phyloP scores from a whole-genome alignment of 225 moss, liverwort and hornwort genomes.

The Neckera pumila region DNA sequence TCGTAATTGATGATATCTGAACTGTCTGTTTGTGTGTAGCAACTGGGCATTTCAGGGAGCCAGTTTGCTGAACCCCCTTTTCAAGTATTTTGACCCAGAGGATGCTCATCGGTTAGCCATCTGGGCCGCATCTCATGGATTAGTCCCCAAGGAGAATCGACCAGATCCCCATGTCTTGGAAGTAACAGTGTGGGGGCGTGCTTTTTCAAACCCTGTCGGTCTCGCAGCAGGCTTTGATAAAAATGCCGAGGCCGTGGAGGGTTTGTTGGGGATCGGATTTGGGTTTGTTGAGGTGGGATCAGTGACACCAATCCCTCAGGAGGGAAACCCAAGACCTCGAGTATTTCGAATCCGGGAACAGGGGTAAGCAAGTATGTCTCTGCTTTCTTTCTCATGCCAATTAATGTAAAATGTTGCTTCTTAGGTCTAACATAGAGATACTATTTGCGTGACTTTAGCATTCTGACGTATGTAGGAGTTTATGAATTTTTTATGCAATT shows the following conservation, averaged over 20 bases:
- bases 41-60: conserved; percentile 89
- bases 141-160: conserved; percentile 82
- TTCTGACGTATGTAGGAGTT: not conserved
- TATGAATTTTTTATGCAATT: not conserved
- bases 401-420: not conserved
- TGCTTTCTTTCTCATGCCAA: conserved; percentile 23
- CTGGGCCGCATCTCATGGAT: conserved; percentile 85
- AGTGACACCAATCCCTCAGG: conserved; percentile 92
- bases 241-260: conserved; percentile 94
- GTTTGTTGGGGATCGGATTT: conserved; percentile 83
- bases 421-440: not conserved
- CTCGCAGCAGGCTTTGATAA: conserved; percentile 98
- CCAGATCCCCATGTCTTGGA: conserved; percentile 62
- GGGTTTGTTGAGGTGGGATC: conserved; percentile 98
- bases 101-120: conserved; percentile 89
- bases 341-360: conserved; percentile 84
- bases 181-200: conserved; percentile 77
- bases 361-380: conserved; percentile 85
- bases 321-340: conserved; percentile 91
- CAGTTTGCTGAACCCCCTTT: conserved; percentile 66
- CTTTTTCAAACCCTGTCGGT: conserved; percentile 82
- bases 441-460: not conserved
- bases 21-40: conserved; percentile 24
- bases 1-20: not conserved
- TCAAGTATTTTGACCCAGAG: conserved; percentile 82